Evolutionary conservation across 2,329 filamentous ascomycete species (phyloP), one percentile per base, ranked within the genome.

Genomic region (Aspergillus sp.): DNA sequence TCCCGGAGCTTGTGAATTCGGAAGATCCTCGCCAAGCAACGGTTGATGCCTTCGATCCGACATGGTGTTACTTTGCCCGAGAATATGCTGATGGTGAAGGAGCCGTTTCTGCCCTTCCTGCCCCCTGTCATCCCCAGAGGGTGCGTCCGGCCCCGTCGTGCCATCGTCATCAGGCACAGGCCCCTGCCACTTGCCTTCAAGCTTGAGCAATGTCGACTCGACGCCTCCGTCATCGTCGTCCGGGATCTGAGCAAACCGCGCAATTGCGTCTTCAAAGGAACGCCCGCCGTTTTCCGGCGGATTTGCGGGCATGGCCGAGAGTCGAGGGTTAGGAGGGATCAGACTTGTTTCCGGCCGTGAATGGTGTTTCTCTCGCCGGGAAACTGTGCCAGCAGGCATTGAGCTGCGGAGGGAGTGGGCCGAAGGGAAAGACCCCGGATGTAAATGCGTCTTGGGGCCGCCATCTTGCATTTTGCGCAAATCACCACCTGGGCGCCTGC

Each of bases 221-320:
- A 96, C 79, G 8, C 89, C 89, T 5, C 86, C 86, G 51, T 93
- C 84, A 28, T 81, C 80, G 39, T 93, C 85, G 51, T 95, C 88
- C 0, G 89, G 86, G 15, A 96, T 84, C 34, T 83, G 79, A 2
- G 88, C 85, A 33, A 98, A 74, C 47, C 84, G 84, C 37, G 88
- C 79, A 1, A 93, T 85, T 48, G 93, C 86, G 2, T 74, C 80
- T 57, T 96, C 86, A 46, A 96, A 95, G 0, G 88, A 95, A 1
- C 72, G 70, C 27, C 73, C 62, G 12, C 76, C 40, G 32, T 72
- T 68, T 39, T 74, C 69, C 2, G 72, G 74, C 2, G 72, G 73
- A 41, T 71, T 68, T 1, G 69, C 72, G 29, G 66, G 57, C 26
- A 66, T 58, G 32, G 64, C 48, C 8, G 62, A 67, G 25, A 60